phyloP scores from a whole-genome alignment of 73 alveolate genomes.

The Stentor roeselii region DNA sequence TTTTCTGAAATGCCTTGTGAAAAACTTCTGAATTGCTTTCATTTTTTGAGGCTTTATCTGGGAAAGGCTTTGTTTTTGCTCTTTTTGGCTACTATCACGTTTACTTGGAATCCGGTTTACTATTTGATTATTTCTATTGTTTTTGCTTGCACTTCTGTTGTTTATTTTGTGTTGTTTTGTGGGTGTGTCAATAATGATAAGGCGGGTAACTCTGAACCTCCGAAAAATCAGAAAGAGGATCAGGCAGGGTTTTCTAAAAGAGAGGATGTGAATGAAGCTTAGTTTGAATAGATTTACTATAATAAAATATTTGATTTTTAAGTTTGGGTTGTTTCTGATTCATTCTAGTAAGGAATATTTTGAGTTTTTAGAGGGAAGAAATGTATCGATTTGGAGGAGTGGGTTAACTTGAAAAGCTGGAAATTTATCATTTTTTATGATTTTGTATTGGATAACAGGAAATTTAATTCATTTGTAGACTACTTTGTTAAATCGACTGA shows the following conservation, averaged over 20 bases:
- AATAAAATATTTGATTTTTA: too few species aligned
- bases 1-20: slow-evolving; percentile 21
- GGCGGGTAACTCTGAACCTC: background rate
- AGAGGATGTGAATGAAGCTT: background rate
- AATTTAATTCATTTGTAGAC: too few species aligned
- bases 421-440: too few species aligned
- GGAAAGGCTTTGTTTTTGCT: slow-evolving; percentile 10
- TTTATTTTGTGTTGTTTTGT: background rate
- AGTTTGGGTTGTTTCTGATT: too few species aligned
- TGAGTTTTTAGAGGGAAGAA: too few species aligned
- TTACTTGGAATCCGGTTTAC: background rate
- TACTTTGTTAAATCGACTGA: too few species aligned
- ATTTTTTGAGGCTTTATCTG: background rate
- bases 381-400: too few species aligned
- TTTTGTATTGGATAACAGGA: too few species aligned
- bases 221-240: background rate
- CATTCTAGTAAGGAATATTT: too few species aligned
- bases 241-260: background rate
- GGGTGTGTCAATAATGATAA: background rate
- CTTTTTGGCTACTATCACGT: background rate
- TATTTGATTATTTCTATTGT: background rate
- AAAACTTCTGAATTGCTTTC: background rate
- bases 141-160: background rate
- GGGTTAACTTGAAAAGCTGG: too few species aligned
- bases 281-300: too few species aligned